Evolutionary conservation across 2,329 filamentous ascomycete genomes (phyloP), one percentile per base, ranked within the genome.

Genomic region (Dactylellina parvicollis): DNA sequence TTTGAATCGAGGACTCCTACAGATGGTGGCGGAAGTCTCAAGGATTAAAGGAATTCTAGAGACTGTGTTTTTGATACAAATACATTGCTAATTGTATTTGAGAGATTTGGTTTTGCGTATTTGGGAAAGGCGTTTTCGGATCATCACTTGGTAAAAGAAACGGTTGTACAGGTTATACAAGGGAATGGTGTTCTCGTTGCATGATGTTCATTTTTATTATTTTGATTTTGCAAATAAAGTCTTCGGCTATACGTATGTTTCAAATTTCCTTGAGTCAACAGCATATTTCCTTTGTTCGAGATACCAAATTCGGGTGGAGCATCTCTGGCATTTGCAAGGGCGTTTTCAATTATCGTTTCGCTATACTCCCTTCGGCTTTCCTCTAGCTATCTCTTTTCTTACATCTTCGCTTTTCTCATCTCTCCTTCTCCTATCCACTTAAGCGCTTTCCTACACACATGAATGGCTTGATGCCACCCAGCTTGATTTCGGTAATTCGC

Each of bases 1-100:
- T 65, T 60, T n/a, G 69, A 66, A 16, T 44, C 42, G 9, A 60
- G 50, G 36, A 66, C 69, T 2, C 66, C 66, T 8, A 65, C 67
- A n/a, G 69, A 73, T n/a, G n/a, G 7, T 4, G 54, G 24, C 10
- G 44, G 57, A 16, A 72, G 66, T 18, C 9, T 36, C 18, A 70
- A 34, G 18, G 16, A 4, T 34, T 65, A 20, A 72, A 32, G 12
- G 34, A 10, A 4, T 16, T 3, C 12, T 14, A 14, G 16, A 5
- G 34, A 7, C 16, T 14, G 16, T 38, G 10, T 38, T 9, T 7
- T n/a, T n/a, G 4, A 32, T 5, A 32, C 16, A 20, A 24, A 47
- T 24, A 8, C 42, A 47, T 26, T 44, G 40, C 4, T 40, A 9
- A 40, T 8, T 40, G 36, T 16, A 40, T 18, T 20, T 44, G 40